Evolutionary conservation across 2,329 filamentous ascomycete species (phyloP), one percentile per base, ranked within the genome.

Genomic region (Zopfia rhizophila): DNA sequence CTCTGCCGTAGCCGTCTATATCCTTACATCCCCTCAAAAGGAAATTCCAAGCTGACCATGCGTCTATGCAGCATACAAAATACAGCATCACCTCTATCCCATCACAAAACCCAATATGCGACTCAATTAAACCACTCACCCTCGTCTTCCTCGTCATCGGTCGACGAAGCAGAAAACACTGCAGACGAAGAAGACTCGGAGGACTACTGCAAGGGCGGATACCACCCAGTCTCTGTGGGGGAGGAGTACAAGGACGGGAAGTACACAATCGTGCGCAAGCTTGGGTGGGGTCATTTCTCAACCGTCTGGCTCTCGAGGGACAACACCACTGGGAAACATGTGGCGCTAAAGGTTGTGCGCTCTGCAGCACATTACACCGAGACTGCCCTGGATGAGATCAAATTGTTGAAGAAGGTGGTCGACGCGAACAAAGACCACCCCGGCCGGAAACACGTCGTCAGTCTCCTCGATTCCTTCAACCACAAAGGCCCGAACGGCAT

Each of bases 261-360:
- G 77, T 99, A 99, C 76, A 94, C 92, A 12, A 87, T 97, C 47
- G 89, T 97, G 72, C 89, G 92, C 76, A 97, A 97, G 79, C 82
- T 97, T 40, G 93, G 93, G 60, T 97, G 93, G 93, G 94, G 94
- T 54, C 93, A 97, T 70, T 99, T 97, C 77, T 97, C 93, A n/a
- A 99, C 93, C 23, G 93, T 97, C 60, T 97, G 85, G 85, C 74
- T 87, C 54, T 86, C 84, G 77, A 78, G 89, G 72, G 93, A 97
- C 77, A 96, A 95, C 59, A 84, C 81, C 48, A 92, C 86, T 48
- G 87, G 87, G 68, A 97, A 95, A 77, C 94, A 99, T 73, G 94
- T 99, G 66, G 94, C 94, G 44, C 83, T 99, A 63, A 99, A 99
- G 77, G 93, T 99, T 51, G 94, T 99, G 53, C 90, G 94, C 62